These are phyloP conservation scores for Elsinoe perseae DNA, from an alignment of 2,329 filamentous ascomycete genomes.

Conservation along the genomic window DNA sequence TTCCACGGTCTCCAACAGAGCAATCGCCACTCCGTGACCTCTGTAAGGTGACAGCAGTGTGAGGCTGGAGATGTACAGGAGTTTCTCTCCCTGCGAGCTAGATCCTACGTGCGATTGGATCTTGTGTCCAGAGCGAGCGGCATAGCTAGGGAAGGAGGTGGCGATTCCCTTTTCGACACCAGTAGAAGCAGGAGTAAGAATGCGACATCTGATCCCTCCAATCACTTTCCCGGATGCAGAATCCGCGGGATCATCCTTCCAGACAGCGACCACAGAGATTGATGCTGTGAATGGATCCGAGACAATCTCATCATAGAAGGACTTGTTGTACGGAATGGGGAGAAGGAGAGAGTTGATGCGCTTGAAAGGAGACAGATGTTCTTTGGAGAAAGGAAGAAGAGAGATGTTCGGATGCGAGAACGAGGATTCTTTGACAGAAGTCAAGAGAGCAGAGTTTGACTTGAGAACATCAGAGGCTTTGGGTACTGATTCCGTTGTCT, in stretches of 20 bases:
- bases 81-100: constrained; percentile 22
- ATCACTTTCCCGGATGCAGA: constrained; percentile 32
- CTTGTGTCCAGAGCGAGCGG: not conserved
- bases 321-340: constrained; percentile 53
- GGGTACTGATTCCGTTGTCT: no score
- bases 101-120: not conserved
- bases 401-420: constrained; percentile 43
- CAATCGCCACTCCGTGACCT: constrained; percentile 48
- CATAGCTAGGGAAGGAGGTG: constrained; percentile 6
- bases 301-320: constrained; percentile 54
- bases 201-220: constrained; percentile 42
- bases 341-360: constrained; percentile 52
- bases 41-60: constrained; percentile 54
- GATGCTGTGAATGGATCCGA: constrained; percentile 45
- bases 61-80: constrained; percentile 56
- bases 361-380: constrained; percentile 49
- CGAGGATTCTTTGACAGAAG: constrained; percentile 15
- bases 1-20: constrained; percentile 40
- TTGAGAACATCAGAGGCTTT: constrained; percentile 1
- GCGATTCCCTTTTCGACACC: constrained; percentile 2
- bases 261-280: constrained; percentile 53
- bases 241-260: constrained; percentile 39
- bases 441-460: not conserved
- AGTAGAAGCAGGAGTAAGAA: constrained; percentile 28
- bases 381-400: constrained; percentile 45